Evolutionary conservation across 306 rosid species (phyloP).

Genomic region (Cucurbita maxima): DNA sequence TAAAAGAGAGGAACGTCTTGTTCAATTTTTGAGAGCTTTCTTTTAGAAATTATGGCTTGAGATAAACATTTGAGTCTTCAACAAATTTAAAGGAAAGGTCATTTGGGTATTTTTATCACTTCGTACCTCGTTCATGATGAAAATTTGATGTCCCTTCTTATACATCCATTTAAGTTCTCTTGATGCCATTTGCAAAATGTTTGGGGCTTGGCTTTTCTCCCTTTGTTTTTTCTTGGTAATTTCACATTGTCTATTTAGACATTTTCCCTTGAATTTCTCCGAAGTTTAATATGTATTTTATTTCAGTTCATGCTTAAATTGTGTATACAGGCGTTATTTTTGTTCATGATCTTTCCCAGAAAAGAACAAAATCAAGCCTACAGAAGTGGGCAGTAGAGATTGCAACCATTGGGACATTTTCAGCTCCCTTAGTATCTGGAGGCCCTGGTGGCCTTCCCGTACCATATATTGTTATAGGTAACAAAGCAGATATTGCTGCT

Average conservation of each 20-base stretch:
- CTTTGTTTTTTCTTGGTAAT: not conserved
- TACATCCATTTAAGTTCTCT: not conserved
- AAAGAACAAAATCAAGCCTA: conserved; percentile 85
- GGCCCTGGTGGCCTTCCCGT: conserved; percentile 97
- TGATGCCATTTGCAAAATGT: not conserved
- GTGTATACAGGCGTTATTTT: conserved; percentile 71
- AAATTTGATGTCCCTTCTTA: not conserved
- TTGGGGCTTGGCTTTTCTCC: not conserved
- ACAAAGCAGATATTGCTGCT: conserved; percentile 90
- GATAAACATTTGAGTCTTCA: not conserved
- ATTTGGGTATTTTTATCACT: not conserved
- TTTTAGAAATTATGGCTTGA: not conserved
- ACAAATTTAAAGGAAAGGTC: not conserved
- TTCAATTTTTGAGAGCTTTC: not conserved
- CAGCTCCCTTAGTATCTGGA: conserved; percentile 88
- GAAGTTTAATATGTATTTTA: not conserved
- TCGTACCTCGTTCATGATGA: not conserved
- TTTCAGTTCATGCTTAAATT: conserved; percentile 12
- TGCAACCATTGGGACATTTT: conserved; percentile 78
- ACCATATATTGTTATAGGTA: conserved; percentile 75
- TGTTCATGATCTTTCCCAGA: conserved; percentile 97
- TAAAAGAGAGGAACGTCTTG: not conserved
- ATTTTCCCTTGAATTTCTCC: not conserved
- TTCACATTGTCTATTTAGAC: not conserved
- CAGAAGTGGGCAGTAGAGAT: conserved; percentile 95